Evolutionary conservation across 2,329 filamentous ascomycete genomes (phyloP).

Genomic region (Trichoderma afroharzianum): DNA sequence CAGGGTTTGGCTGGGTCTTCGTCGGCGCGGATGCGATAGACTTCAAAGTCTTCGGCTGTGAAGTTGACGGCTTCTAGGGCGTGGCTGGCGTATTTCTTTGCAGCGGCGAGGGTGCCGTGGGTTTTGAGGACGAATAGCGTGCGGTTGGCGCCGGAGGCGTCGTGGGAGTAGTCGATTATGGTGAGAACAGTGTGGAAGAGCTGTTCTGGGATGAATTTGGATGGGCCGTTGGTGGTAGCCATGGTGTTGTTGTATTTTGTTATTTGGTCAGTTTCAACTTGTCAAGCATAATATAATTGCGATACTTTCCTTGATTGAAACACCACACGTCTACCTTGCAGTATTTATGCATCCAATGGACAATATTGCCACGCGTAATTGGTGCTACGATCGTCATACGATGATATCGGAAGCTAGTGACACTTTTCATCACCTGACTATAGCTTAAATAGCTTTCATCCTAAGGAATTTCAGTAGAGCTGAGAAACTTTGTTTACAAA

Average conservation of each 20-base stretch:
- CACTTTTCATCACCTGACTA: neutral
- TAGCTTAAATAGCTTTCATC: neutral
- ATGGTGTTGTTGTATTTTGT: neutral
- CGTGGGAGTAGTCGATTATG: conserved; percentile 27
- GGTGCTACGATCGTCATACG: neutral
- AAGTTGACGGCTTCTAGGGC: conserved; percentile 35
- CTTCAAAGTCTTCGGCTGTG: conserved; percentile 34
- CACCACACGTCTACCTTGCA: neutral
- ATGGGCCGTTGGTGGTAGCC: neutral
- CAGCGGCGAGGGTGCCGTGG: conserved; percentile 33
- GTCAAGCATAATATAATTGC: neutral
- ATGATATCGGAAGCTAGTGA: neutral
- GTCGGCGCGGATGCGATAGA: conserved; percentile 27
- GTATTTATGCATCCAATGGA: neutral
- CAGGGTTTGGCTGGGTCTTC: conserved; percentile 26
- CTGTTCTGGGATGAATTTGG: conserved; percentile 25
- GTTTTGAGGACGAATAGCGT: conserved; percentile 38
- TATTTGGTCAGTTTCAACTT: neutral
- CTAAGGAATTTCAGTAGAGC: neutral
- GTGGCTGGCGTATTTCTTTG: conserved; percentile 34
- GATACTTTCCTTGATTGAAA: neutral
- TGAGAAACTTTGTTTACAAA: neutral
- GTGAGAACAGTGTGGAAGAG: conserved; percentile 38
- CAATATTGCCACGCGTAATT: neutral
- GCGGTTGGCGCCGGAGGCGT: conserved; percentile 27